Conservation (phyloP, 495 filamentous ascomycete genomes). For the Bacidia gigantensis region DNA sequence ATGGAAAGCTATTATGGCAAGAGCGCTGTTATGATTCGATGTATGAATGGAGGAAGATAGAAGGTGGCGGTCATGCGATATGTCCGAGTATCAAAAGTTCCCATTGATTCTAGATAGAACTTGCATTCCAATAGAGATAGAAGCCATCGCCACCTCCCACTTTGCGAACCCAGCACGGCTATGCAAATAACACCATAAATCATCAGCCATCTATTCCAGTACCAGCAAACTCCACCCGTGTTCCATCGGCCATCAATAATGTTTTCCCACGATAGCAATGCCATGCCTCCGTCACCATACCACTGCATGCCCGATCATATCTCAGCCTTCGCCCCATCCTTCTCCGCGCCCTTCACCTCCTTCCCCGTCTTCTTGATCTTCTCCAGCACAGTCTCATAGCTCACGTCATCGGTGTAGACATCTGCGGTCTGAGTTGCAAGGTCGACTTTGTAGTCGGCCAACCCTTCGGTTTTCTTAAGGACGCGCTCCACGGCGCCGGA, state of each 20-base stretch:
- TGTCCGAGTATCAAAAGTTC: too few relatives aligned
- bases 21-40: too few relatives aligned
- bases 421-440: constrained; percentile 70
- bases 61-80: too few relatives aligned
- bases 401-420: constrained; percentile 51
- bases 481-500: constrained; percentile 72
- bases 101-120: too few relatives aligned
- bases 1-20: too few relatives aligned
- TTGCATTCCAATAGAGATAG: too few relatives aligned
- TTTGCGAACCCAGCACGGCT: background rate
- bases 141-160: too few relatives aligned
- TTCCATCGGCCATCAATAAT: background rate
- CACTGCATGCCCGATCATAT: constrained; percentile 19
- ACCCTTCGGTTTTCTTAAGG: constrained; percentile 83
- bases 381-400: constrained; percentile 68
- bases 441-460: constrained; percentile 74
- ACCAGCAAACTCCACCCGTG: background rate
- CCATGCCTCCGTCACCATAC: background rate
- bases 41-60: too few relatives aligned
- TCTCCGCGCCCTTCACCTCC: constrained; percentile 63
- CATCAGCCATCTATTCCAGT: background rate
- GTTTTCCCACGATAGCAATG: background rate
- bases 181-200: background rate
- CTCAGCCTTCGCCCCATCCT: constrained; percentile 31
- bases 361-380: constrained; percentile 96